A percentile compares a stretch with the other conserved stretches of the same genome.
Conservation (phyloP, 306 rosid genomes). For the Inga leiocalycina region DNA sequence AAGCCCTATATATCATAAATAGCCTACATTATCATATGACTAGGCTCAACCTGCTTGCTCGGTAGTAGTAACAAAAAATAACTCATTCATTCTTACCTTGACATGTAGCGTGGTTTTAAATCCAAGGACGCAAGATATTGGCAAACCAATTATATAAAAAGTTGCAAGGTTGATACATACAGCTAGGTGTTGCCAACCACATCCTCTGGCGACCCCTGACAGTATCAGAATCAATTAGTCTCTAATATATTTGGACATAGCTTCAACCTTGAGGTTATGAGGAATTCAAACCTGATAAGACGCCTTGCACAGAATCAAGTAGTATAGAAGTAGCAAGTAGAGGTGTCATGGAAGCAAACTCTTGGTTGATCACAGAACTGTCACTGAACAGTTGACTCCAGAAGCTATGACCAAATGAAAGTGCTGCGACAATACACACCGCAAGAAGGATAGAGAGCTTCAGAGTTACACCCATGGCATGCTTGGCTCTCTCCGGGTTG, state of each 20-base stretch:
- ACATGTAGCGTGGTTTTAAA: slow-evolving; percentile 53
- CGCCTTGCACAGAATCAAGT: slow-evolving; percentile 72
- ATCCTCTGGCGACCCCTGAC: slow-evolving; percentile 86
- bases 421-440: slow-evolving; percentile 45
- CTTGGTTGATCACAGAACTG: slow-evolving; percentile 42
- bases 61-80: background rate
- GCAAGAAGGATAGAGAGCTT: slow-evolving; percentile 71
- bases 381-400: slow-evolving; percentile 69
- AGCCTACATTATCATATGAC: background rate
- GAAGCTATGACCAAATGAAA: slow-evolving; percentile 54
- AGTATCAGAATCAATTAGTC: too few species aligned
- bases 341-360: slow-evolving; percentile 77
- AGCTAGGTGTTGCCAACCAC: slow-evolving; percentile 82
- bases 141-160: slow-evolving; percentile 71
- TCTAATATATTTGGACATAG: background rate
- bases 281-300: slow-evolving; percentile 69
- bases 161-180: slow-evolving; percentile 63
- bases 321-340: slow-evolving; percentile 68
- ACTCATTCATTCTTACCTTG: slow-evolving; percentile 47
- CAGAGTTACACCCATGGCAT: slow-evolving; percentile 71
- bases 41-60: background rate
- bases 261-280: slow-evolving; percentile 23
- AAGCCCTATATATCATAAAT: slow-evolving; percentile 60
- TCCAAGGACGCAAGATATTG: slow-evolving; percentile 62
- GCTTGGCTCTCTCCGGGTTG: slow-evolving; percentile 57